Percentiles rank a stretch among this genome's conserved stretches.
Evolutionary conservation across 1,139 yeast genomes (phyloP).

Genomic region (Kodamaea plutei): DNA sequence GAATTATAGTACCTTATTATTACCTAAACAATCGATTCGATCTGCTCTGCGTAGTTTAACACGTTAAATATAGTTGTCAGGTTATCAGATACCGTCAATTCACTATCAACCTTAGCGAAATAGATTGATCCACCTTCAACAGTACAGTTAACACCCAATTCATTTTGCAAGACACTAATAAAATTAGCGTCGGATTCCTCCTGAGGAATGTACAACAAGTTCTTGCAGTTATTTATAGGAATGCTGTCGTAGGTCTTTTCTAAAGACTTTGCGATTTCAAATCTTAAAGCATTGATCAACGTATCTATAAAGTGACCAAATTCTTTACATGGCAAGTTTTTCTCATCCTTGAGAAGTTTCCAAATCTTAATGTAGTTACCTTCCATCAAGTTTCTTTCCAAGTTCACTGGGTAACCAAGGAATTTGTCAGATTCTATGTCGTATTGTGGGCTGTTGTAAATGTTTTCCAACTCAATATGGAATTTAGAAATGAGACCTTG

Average conservation of each 20-base stretch:
- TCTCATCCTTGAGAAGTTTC: conserved; percentile 62
- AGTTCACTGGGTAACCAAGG: conserved; percentile 77
- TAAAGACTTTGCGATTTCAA: conserved; percentile 83
- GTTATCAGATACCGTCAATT: conserved; percentile 20
- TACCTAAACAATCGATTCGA: conserved; percentile 74
- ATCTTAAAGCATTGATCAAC: conserved; percentile 70
- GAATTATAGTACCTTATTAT: no score
- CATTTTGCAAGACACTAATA: conserved; percentile 52
- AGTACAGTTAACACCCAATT: conserved; percentile 56
- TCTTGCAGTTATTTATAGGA: conserved; percentile 81
- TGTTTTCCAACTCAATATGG: conserved; percentile 81
- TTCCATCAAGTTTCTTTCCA: conserved; percentile 94
- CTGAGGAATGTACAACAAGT: conserved; percentile 69
- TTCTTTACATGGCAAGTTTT: conserved; percentile 52
- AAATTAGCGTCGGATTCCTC: conserved; percentile 56
- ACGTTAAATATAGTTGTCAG: conserved; percentile 54
- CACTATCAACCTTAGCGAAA: conserved; percentile 44
- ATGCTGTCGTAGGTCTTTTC: conserved; percentile 73
- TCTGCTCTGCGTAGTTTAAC: conserved; percentile 76
- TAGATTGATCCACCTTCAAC: conserved; percentile 55
- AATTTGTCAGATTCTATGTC: conserved; percentile 48
- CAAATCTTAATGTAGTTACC: conserved; percentile 94
- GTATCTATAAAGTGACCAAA: conserved; percentile 58
- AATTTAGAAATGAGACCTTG: conserved; percentile 83
- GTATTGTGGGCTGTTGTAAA: conserved; percentile 48